Evolutionary conservation across 208 protist genomes (phyloP), one percentile per base, ranked within the genome.

Genomic region (Leishmania aethiopica): DNA sequence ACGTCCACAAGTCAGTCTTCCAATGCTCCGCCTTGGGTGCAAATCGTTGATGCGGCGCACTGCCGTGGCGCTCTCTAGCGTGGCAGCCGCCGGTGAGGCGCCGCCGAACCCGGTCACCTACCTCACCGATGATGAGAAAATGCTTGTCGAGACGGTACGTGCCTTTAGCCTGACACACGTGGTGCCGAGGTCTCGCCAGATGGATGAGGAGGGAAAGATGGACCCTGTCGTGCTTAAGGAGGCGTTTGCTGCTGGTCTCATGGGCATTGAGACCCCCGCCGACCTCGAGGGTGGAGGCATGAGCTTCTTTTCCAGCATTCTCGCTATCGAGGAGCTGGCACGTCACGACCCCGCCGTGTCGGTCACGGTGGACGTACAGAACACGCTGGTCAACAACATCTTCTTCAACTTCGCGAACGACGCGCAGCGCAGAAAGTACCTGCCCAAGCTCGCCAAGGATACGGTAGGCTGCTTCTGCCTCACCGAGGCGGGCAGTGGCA

Each of bases 401-500:
- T 93, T 98, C 82, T 92, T 93, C 83, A 80, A 86, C 75, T 92
- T 90, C 81, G 97, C 91, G 19, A 98, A 79, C 42, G 86, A 97
- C 28, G 87, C 87, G 13, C 93, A 96, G 82, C 92, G 92, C 82
- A 80, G 90, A 53, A 93, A 98, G 77, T 99, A 94, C 85, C 83
- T 99, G 62, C 89, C 96, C 13, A 92, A 93, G 75, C 91, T 99
- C 0, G 95, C 97, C 17, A 89, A 75, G 0, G 82, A 96, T 45
- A 97, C 87, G 6, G 77, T 99, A 3, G 96, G 96, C 28, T 95
- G 88, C 84, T 99, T 99, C 86, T 98, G 97, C 83, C 86, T 99
- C 13, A 97, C 93, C 8, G 96, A 99, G 88, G 42, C 90, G 3
- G 77, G 84, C 25, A 93, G 85, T 76, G 98, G 98, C 22, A 95